Conservation (phyloP, 257 asterid genomes). For the Salvia splendens region DNA sequence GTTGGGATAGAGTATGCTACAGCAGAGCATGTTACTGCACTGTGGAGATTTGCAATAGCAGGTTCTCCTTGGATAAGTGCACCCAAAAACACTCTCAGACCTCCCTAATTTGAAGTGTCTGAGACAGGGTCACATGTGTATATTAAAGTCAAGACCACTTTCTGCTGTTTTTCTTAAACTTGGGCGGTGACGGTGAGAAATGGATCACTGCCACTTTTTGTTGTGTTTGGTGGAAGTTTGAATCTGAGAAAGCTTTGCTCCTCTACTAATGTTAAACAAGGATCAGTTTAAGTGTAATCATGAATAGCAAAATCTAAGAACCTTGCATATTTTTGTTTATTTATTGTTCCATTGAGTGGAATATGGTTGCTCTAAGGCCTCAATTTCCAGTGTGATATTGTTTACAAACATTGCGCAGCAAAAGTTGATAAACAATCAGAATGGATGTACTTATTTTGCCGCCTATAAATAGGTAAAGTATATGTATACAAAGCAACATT, state of each 20-base stretch:
- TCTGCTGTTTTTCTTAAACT: too few species aligned
- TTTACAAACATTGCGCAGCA: not conserved
- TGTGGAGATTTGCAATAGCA: conserved; percentile 88
- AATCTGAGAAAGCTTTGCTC: not conserved
- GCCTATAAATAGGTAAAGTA: too few species aligned
- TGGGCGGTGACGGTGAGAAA: too few species aligned
- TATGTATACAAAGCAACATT: too few species aligned
- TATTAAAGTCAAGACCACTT: not conserved
- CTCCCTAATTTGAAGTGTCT: conserved; percentile 36
- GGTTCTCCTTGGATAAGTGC: conserved; percentile 90
- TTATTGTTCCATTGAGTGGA: not conserved
- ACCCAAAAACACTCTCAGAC: conserved; percentile 71
- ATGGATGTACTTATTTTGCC: too few species aligned
- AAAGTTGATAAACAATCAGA: too few species aligned
- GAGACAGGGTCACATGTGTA: not conserved
- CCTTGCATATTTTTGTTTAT: not conserved
- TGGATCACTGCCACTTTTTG: not conserved
- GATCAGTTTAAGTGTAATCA: not conserved
- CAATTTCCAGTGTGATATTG: not conserved
- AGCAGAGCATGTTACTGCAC: conserved; percentile 72
- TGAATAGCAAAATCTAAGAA: too few species aligned
- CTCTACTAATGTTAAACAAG: conserved; percentile 1
- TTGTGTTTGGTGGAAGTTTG: not conserved
- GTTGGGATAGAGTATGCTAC: conserved; percentile 86
- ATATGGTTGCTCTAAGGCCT: too few species aligned